Evolutionary conservation across 192 early-diverging fungal species (phyloP), one percentile per base, ranked within the genome.

Genomic region (Umbelopsis vinacea): DNA sequence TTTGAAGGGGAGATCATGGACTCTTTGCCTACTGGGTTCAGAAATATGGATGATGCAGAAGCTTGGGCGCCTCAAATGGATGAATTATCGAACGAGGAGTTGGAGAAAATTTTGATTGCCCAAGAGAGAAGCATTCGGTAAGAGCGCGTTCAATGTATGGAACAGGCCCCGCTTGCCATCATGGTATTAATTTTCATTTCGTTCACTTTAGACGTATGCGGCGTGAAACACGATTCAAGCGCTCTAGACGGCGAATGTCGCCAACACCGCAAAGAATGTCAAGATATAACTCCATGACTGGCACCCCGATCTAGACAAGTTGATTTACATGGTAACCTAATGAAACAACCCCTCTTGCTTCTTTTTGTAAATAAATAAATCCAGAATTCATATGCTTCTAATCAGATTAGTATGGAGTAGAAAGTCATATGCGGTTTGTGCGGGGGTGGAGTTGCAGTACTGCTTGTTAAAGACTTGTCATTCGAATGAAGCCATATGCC

Each of bases 61-160:
- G 60, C 66, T 17, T 90, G 87, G 87, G 68, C 76, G 14, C 88
- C 88, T 17, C 82, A 84, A 6, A 63, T 90, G 50, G 87, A 88
- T 19, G 80, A 81, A 23, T 66, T 90, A 12, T 83, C 87, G 0
- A 79, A 83, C 50, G 88, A 90, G 29, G 88, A 88, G 68, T 75
- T 87, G 11, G 88, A 90, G 71, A 88, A 87, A 68, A 74, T 88
- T 29, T 46, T 87, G 60, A 76, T 88, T 22, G 83, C 83, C 66
- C 75, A 83, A 50, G 88, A 90, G 26, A 76, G 87, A 55, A 85
- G 79, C 33, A 84, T 87, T 63, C 74, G 88, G 86, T 84, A 86
- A 26, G 74, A 9, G 24, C 9, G 24, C 9, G 55, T 33, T 7
- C 0, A 24, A 10, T 6, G 6, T 4, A 24, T 60, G 4, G 12